Percentiles rank a stretch among this genome's conserved stretches.
Conservation (phyloP, 495 filamentous ascomycete species). For the Penicillium subrubescens region DNA sequence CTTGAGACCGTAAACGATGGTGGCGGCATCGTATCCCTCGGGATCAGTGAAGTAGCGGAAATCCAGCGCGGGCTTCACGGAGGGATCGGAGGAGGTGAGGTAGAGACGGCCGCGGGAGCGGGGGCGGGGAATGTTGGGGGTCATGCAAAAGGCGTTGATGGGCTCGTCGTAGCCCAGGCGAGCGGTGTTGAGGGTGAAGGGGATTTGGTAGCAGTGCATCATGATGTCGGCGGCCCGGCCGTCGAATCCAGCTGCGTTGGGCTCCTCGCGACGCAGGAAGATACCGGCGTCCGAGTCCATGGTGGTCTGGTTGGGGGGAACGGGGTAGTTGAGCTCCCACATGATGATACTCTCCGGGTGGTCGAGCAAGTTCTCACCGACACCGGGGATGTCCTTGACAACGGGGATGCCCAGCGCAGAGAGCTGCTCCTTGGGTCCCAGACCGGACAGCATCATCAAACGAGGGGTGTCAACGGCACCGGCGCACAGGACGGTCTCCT, state of each 20-base stretch:
- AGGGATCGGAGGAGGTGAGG: conserved; percentile 69
- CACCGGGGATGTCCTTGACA: conserved; percentile 70
- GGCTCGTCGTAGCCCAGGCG: conserved; percentile 76
- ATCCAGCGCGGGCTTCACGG: conserved; percentile 76
- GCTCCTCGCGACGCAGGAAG: conserved; percentile 72
- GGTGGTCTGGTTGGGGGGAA: conserved; percentile 74
- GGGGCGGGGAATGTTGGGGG: conserved; percentile 83
- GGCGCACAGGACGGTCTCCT: conserved; percentile 75
- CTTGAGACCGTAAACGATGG: conserved; percentile 75
- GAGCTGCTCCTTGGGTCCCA: conserved; percentile 71
- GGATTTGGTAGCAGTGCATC: conserved; percentile 93
- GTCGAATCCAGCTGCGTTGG: conserved; percentile 64
- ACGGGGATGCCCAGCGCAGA: conserved; percentile 65
- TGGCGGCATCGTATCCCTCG: conserved; percentile 79
- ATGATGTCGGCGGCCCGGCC: conserved; percentile 76
- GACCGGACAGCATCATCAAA: conserved; percentile 73
- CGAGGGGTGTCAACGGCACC: conserved; percentile 78
- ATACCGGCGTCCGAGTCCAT: conserved; percentile 86
- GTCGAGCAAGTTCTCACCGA: conserved; percentile 79
- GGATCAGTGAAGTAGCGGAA: conserved; percentile 89
- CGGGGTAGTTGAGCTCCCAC: conserved; percentile 79
- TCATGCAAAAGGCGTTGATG: conserved; percentile 86
- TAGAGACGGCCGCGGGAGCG: conserved; percentile 73
- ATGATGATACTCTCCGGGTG: conserved; percentile 80
- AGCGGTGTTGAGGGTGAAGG: conserved; percentile 70